These are phyloP conservation scores for Hordeum pubiflorum DNA, from an alignment of 202 grass and related monocot species.

Conservation along the genomic window DNA sequence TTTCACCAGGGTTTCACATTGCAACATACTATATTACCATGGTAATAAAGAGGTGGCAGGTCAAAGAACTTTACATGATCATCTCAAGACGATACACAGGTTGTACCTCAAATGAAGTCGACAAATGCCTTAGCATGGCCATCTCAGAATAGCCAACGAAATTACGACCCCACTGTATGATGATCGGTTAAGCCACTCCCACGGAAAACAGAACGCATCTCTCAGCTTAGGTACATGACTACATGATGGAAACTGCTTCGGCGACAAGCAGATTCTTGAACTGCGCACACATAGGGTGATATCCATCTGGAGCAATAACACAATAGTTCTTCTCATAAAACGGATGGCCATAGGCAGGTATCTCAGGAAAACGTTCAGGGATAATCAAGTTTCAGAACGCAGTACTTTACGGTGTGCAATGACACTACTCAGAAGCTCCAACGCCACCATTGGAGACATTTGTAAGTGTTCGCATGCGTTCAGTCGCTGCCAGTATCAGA, in stretches of 20 bases:
- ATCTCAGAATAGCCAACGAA: neutral
- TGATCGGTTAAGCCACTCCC: neutral
- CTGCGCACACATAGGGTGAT: neutral
- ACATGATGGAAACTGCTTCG: neutral
- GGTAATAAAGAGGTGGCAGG: neutral
- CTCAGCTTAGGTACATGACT: neutral
- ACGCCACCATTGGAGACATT: constrained; percentile 33
- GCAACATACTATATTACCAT: neutral
- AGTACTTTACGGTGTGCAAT: neutral
- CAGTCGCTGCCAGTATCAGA: constrained; percentile 80
- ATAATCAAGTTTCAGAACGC: neutral
- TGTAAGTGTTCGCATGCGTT: constrained; percentile 39
- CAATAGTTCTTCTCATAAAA: neutral
- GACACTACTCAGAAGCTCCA: constrained; percentile 31
- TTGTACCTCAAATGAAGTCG: neutral
- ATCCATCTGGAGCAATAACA: constrained; percentile 15
- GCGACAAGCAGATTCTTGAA: neutral
- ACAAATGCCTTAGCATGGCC: neutral
- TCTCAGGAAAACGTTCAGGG: neutral
- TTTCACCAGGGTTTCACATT: neutral
- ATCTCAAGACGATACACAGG: neutral
- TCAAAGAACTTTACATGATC: neutral
- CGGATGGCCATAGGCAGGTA: neutral
- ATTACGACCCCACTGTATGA: neutral
- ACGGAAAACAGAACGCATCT: neutral